phyloP scores from a whole-genome alignment of 2,329 filamentous ascomycete genomes.

The Diaporthe capsici region DNA sequence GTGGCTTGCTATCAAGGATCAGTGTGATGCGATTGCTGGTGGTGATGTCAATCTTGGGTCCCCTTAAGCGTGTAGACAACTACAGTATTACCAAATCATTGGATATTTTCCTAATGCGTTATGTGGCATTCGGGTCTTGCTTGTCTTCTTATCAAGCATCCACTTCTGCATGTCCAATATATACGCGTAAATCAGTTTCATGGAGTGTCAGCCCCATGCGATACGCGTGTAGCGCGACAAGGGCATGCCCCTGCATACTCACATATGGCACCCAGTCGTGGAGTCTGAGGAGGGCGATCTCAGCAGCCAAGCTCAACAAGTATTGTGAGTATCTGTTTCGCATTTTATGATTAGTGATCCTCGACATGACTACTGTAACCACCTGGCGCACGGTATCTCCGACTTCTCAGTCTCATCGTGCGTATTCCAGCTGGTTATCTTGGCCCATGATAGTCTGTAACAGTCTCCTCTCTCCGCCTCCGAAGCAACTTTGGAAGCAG shows the following conservation, averaged over 20 bases:
- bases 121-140: not conserved
- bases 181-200: conserved; percentile 20
- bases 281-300: not conserved
- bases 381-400: too few species aligned
- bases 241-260: not conserved
- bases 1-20: not conserved
- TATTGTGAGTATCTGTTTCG: not conserved
- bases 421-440: not conserved
- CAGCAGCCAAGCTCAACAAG: too few species aligned
- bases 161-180: not conserved
- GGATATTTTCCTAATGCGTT: not conserved
- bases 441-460: not conserved
- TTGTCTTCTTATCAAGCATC: not conserved
- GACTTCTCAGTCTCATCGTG: not conserved
- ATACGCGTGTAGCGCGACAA: not conserved
- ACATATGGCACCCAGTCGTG: not conserved
- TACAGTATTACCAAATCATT: too few species aligned
- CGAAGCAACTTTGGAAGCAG: too few species aligned
- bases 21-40: not conserved
- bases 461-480: too few species aligned
- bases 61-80: too few species aligned
- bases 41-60: not conserved
- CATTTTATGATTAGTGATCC: not conserved
- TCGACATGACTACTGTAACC: too few species aligned
- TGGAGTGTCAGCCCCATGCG: not conserved